These are phyloP conservation scores for Huntiella decipiens DNA, from an alignment of 2,329 filamentous ascomycete genomes.

Conservation along the genomic window DNA sequence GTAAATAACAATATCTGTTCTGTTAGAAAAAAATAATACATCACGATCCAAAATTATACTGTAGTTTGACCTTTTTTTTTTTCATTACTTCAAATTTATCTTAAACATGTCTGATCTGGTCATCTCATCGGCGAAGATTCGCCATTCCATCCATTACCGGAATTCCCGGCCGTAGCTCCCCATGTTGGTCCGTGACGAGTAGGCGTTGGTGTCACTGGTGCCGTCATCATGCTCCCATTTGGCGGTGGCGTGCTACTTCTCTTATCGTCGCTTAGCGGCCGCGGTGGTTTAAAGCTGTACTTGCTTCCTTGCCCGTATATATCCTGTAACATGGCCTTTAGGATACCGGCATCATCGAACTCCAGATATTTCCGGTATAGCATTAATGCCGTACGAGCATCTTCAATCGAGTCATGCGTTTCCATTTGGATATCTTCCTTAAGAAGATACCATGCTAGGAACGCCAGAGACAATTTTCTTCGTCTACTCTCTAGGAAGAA, in stretches of 20 bases:
- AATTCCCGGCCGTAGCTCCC: not conserved
- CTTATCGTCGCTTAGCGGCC: slow-evolving; percentile 16
- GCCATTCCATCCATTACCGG: slow-evolving; percentile 4
- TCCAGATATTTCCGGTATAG: slow-evolving; percentile 81
- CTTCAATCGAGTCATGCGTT: slow-evolving; percentile 88
- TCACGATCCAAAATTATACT: no score
- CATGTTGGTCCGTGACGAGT: not conserved
- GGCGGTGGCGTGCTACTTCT: slow-evolving; percentile 7
- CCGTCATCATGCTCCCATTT: not conserved
- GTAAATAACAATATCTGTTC: no score
- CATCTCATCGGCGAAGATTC: slow-evolving; percentile 7
- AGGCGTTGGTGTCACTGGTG: slow-evolving; percentile 8
- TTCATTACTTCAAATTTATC: not conserved
- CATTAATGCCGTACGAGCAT: slow-evolving; percentile 75
- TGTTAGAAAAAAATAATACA: no score
- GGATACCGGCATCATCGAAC: slow-evolving; percentile 66
- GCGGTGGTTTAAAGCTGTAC: slow-evolving; percentile 31
- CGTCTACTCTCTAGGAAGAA: slow-evolving; percentile 68
- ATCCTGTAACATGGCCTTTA: slow-evolving; percentile 69
- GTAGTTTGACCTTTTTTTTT: no score
- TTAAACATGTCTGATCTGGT: not conserved
- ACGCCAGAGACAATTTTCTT: slow-evolving; percentile 77
- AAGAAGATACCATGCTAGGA: slow-evolving; percentile 76
- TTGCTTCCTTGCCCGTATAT: slow-evolving; percentile 45
- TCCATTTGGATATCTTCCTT: slow-evolving; percentile 88